phyloP scores from a whole-genome alignment of 805 yeast species.

The Myxozyma neotropica region DNA sequence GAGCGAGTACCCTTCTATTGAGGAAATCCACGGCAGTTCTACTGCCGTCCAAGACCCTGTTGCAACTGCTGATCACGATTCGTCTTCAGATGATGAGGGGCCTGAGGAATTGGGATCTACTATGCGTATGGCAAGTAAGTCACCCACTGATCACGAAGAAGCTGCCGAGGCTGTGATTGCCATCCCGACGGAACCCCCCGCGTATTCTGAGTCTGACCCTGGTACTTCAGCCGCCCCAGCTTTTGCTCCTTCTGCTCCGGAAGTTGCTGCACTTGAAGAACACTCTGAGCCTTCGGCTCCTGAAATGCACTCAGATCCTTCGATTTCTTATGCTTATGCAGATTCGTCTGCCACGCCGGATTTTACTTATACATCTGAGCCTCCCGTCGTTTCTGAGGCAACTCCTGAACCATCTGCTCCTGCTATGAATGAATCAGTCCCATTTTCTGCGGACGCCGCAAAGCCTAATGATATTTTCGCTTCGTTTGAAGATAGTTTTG shows the following conservation, averaged over 20 bases:
- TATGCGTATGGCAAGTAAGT: slow-evolving; percentile 9
- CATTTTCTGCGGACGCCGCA: slow-evolving; percentile 23
- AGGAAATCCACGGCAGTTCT: slow-evolving; percentile 28
- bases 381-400: neutral
- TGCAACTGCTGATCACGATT: slow-evolving; percentile 32
- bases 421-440: neutral
- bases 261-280: no score
- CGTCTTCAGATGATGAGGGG: slow-evolving; percentile 40
- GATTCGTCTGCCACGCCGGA: slow-evolving; percentile 8
- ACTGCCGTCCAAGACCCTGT: slow-evolving; percentile 33
- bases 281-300: no score
- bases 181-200: slow-evolving; percentile 8
- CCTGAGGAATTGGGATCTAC: slow-evolving; percentile 32
- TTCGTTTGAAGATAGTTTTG: slow-evolving; percentile 19
- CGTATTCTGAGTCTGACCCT: neutral
- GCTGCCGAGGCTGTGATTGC: neutral
- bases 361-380: slow-evolving; percentile 16
- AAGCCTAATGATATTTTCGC: slow-evolving; percentile 34
- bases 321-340: no score
- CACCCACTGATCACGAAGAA: neutral
- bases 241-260: neutral
- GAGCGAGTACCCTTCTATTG: slow-evolving; percentile 35
- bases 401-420: slow-evolving; percentile 11
- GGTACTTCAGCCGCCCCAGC: no score
- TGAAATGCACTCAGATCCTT: no score